Conservation (phyloP, 1,139 yeast species). For the Taphrina pruni region DNA sequence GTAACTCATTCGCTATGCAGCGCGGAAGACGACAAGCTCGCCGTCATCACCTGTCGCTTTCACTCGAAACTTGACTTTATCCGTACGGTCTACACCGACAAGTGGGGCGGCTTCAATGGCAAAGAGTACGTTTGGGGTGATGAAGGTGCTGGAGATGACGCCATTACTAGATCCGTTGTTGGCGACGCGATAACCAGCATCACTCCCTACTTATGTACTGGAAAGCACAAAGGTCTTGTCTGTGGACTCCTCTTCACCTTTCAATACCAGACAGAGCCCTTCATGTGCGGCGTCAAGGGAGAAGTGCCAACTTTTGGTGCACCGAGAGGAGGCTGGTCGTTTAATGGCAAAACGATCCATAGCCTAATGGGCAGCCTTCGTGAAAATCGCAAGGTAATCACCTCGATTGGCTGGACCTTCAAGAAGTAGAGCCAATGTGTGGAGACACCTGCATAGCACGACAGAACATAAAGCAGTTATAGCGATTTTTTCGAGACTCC, state of each 20-base stretch:
- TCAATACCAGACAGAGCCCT: background rate
- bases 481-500: too few relatives aligned
- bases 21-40: background rate
- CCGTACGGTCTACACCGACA: background rate
- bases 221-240: conserved; percentile 10
- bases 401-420: background rate
- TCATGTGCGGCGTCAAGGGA: conserved; percentile 1
- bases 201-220: conserved; percentile 6
- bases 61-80: background rate
- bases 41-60: background rate
- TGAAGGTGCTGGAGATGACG: conserved; percentile 1
- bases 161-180: background rate
- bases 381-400: background rate
- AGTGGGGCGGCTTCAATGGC: background rate
- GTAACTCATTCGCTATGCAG: background rate
- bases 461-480: too few relatives aligned
- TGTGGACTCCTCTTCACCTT: conserved; percentile 6
- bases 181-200: background rate
- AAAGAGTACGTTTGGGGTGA: background rate
- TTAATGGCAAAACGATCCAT: background rate
- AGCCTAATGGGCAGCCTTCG: background rate
- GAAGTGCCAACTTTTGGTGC: background rate
- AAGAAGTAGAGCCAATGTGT: background rate
- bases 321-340: background rate
- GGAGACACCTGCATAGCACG: too few relatives aligned